Evolutionary conservation across 495 filamentous ascomycete genomes (phyloP), one percentile per base, ranked within the genome.

Genomic region (Tuber microsphaerosporum): DNA sequence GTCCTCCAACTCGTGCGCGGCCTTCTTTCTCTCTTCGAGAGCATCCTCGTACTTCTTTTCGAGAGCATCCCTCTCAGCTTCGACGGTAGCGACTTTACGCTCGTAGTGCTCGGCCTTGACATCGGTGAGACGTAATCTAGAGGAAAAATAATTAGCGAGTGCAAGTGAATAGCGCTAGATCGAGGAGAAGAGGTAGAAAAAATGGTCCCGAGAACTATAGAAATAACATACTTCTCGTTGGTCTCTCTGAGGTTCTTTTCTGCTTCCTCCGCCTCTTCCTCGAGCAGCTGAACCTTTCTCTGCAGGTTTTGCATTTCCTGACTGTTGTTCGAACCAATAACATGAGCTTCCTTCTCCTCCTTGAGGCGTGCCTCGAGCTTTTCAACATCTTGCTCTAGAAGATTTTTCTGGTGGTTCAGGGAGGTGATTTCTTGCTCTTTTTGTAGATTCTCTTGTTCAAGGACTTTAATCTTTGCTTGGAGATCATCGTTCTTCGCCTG

Each of bases 41-140:
- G 95, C 93, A 84, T 97, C 95, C 86, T 97, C 96, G 85, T 94
- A 98, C 87, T 98, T 97, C 85, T 86, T 82, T 87, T 98, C 96
- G 93, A 94, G 97, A 84, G 92, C 87, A 84, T 97, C 93, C 78
- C 92, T 91, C 81, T 93, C 88, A 75, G 87, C 85, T 85, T 99
- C 95, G 78, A 99, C 90, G 80, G 94, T 97, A 84, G 96, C 92
- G 78, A 99, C 95, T 87, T 99, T 97, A 87, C 96, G 96, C 87
- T 98, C 96, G 86, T 93, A 97, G 88, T 99, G 95, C 77, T 94
- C 96, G 84, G 95, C 93, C 87, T 97, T 97, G 86, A 98, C 93
- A 85, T 98, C 95, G 85, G 95, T 97, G 86, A 97, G 94, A 82
- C 96, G 93, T 82, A 98, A 92, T 86, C 95, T 99, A 61, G 73